phyloP scores from a whole-genome alignment of 192 early-diverging fungal species.

The Diversispora eburnea region DNA sequence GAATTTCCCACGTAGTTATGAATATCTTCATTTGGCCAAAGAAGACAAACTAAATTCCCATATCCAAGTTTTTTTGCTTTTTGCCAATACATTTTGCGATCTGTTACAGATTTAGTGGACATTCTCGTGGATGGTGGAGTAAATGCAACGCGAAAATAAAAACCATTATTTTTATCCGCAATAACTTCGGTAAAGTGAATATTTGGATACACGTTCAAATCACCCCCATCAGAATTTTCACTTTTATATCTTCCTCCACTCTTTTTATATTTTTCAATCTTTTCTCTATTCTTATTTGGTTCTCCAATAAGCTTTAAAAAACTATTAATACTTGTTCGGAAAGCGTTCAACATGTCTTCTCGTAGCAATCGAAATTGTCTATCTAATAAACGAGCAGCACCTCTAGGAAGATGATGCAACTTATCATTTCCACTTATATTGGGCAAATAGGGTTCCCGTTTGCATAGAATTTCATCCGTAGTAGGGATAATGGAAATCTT shows the following conservation, averaged over 20 bases:
- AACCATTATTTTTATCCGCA: slow-evolving; percentile 25
- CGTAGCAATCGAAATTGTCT: slow-evolving; percentile 57
- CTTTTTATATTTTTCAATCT: slow-evolving; percentile 21
- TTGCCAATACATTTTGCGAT: slow-evolving; percentile 46
- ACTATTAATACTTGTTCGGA: slow-evolving; percentile 37
- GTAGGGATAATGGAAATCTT: slow-evolving; percentile 55
- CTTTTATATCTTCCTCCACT: slow-evolving; percentile 28
- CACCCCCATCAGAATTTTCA: slow-evolving; percentile 21
- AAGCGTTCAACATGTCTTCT: slow-evolving; percentile 52
- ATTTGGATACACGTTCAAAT: slow-evolving; percentile 39
- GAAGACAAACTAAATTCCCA: slow-evolving; percentile 46
- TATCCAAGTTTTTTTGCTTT: slow-evolving; percentile 40
- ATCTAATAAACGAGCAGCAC: slow-evolving; percentile 49
- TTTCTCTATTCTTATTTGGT: slow-evolving; percentile 15
- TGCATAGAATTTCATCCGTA: slow-evolving; percentile 42
- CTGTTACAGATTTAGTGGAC: background rate
- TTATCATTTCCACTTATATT: slow-evolving; percentile 30
- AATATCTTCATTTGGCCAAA: slow-evolving; percentile 17
- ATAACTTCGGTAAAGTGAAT: slow-evolving; percentile 35
- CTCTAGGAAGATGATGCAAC: slow-evolving; percentile 47
- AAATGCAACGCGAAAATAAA: slow-evolving; percentile 33
- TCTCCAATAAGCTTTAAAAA: background rate
- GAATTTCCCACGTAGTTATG: background rate
- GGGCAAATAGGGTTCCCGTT: slow-evolving; percentile 46
- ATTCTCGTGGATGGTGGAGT: slow-evolving; percentile 19